These are phyloP conservation scores for Umbelopsis vinacea DNA, from an alignment of 192 early-diverging fungal species.

Conservation along the genomic window DNA sequence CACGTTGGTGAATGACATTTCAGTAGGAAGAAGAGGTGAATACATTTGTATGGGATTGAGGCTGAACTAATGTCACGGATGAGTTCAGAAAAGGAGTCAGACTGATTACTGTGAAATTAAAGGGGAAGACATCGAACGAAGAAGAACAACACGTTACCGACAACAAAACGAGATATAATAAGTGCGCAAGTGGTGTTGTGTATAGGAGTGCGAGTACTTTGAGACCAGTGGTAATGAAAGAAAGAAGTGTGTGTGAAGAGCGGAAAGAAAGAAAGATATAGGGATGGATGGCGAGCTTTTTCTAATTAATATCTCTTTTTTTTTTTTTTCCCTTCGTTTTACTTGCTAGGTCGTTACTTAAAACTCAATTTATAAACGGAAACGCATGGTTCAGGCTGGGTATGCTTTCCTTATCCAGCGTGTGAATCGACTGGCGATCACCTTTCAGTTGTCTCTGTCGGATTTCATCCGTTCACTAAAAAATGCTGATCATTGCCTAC, in stretches of 20 bases:
- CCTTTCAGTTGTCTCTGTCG: constrained; percentile 5
- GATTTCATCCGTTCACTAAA: background rate
- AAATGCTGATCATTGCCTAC: background rate
- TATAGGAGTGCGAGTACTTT: background rate
- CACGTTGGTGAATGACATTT: constrained; percentile 7
- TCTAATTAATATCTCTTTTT: background rate
- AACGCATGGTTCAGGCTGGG: background rate
- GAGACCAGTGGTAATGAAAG: background rate
- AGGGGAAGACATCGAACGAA: background rate
- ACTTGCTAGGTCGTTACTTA: background rate
- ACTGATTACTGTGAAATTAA: too few species aligned
- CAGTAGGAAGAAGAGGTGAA: constrained; percentile 12
- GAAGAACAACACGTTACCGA: background rate
- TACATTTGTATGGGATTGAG: constrained; percentile 2
- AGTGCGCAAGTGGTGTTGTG: background rate
- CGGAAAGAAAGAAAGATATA: background rate
- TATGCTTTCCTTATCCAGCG: constrained; percentile 10
- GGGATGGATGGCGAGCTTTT: background rate
- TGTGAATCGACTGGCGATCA: constrained; percentile 20
- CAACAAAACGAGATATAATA: constrained; percentile 5
- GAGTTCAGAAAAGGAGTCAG: background rate
- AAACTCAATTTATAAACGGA: background rate
- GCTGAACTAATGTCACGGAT: too few species aligned
- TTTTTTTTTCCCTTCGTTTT: background rate
- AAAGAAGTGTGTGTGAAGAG: background rate